Evolutionary conservation across 2,329 filamentous ascomycete genomes (phyloP), one percentile per base, ranked within the genome.

Genomic region (Verticillium zaregamsianum): DNA sequence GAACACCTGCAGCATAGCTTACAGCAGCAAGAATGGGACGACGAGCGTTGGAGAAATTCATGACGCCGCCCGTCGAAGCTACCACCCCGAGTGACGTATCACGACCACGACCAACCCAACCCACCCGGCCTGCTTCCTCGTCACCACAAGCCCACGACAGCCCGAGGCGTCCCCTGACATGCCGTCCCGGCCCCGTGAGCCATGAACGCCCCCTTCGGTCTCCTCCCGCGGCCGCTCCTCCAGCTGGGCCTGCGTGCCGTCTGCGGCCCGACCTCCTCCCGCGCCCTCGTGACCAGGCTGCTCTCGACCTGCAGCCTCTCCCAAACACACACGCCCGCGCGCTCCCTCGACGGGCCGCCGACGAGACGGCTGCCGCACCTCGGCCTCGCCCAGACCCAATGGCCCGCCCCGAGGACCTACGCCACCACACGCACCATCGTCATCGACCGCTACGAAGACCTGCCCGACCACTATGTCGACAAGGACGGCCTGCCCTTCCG

Each of bases 381-480:
- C 20, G 37, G 20, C 17, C 23, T 8, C 40, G 12, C 23, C 4
- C 35, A 15, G n/a, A 49, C 57, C 23, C 57, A 58, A 49, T 45
- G 57, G 35, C 37, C 57, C 9, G 8, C 5, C 25, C 23, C 57
- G 25, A n/a, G 17, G 14, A 14, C 55, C 11, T 59, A 59, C 20
- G 49, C 58, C 28, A 54, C 58, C 1, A 8, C 20, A 2, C 31
- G n/a, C 32, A 31, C 40, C 40, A 33, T 70, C 71, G 68, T 81
- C 58, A 75, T 85, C 62, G 81, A 76, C n/a, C 73, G 81, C 64
- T 89, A 87, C 69, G 78, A 82, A 61, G 77, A 86, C 58, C 73
- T 89, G n/a, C 86, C 86, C 0, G 74, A 74, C 25, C 76, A 79
- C 61, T 89, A 89, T 69, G 75, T 77, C 55, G 86, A 89, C 69